These are phyloP conservation scores for Leptomonas seymouri DNA, from an alignment of 208 protist genomes.

Conservation along the genomic window DNA sequence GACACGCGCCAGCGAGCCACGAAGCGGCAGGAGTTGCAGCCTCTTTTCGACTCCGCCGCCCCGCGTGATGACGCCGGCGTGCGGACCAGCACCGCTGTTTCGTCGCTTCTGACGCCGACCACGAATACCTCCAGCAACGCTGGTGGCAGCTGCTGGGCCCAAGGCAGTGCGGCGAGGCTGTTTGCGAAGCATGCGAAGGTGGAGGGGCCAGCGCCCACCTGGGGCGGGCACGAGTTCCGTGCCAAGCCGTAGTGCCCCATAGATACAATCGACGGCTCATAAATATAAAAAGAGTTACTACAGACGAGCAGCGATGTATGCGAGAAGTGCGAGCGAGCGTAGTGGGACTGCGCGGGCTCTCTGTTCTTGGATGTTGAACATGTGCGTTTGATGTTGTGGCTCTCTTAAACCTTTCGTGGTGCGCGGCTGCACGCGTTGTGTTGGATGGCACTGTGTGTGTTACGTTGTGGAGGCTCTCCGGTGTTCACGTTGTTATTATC, in stretches of 20 bases:
- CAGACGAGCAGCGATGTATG: too few relatives aligned
- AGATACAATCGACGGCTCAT: not conserved
- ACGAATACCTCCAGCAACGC: slow-evolving; percentile 17
- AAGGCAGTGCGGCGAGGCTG: slow-evolving; percentile 41
- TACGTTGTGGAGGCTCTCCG: too few relatives aligned
- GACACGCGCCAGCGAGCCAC: slow-evolving; percentile 76
- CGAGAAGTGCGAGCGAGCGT: too few relatives aligned
- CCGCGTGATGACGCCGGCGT: not conserved
- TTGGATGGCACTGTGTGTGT: too few relatives aligned
- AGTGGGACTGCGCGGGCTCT: too few relatives aligned
- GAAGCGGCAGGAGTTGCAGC: slow-evolving; percentile 48
- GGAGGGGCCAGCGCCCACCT: slow-evolving; percentile 29
- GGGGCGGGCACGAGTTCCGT: slow-evolving; percentile 58
- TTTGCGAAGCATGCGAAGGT: slow-evolving; percentile 31
- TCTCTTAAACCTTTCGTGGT: too few relatives aligned
- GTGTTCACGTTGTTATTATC: too few relatives aligned
- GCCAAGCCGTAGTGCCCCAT: slow-evolving; percentile 14
- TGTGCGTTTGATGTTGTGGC: too few relatives aligned
- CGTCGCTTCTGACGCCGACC: slow-evolving; percentile 6
- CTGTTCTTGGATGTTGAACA: too few relatives aligned
- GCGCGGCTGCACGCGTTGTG: too few relatives aligned
- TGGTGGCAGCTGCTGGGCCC: slow-evolving; percentile 42
- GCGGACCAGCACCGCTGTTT: not conserved
- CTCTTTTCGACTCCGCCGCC: slow-evolving; percentile 13
- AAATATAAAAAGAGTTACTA: too few relatives aligned